Conservation (phyloP, 345 rosid species). For the Ailanthus altissimus region DNA sequence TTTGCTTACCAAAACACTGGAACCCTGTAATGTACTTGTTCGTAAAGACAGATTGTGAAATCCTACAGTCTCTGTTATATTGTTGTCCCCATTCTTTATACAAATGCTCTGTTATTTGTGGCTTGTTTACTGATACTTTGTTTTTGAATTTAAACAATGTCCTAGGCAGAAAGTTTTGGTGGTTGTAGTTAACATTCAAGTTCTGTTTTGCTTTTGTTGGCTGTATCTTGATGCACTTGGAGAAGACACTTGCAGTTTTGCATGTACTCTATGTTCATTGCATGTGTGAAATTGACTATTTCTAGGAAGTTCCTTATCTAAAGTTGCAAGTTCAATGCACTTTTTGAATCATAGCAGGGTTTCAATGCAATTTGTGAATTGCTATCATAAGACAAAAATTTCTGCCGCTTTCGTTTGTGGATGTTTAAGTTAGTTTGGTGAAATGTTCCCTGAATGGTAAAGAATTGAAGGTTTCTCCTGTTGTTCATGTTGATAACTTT, state of each 20-base stretch:
- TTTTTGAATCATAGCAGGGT: neutral
- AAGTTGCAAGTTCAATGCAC: too few relatives aligned
- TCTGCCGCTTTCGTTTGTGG: neutral
- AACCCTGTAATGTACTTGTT: neutral
- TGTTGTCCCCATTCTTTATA: neutral
- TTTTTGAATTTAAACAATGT: neutral
- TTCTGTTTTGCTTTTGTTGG: neutral
- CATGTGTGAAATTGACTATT: neutral
- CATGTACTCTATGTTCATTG: neutral
- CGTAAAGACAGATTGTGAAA: neutral
- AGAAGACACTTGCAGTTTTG: neutral
- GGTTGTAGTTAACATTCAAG: neutral
- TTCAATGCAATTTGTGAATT: neutral
- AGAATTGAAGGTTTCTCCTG: neutral
- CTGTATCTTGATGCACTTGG: neutral
- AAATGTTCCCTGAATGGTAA: neutral
- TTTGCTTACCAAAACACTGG: neutral
- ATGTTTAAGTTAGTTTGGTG: too few relatives aligned
- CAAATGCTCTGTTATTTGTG: neutral
- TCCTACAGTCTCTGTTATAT: too few relatives aligned
- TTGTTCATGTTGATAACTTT: neutral
- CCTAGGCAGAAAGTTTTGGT: neutral
- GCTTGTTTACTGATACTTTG: neutral
- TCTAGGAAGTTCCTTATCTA: too few relatives aligned
- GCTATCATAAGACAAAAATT: neutral